phyloP scores from a whole-genome alignment of 2,329 filamentous ascomycete genomes.

The Penicillium glabrum region DNA sequence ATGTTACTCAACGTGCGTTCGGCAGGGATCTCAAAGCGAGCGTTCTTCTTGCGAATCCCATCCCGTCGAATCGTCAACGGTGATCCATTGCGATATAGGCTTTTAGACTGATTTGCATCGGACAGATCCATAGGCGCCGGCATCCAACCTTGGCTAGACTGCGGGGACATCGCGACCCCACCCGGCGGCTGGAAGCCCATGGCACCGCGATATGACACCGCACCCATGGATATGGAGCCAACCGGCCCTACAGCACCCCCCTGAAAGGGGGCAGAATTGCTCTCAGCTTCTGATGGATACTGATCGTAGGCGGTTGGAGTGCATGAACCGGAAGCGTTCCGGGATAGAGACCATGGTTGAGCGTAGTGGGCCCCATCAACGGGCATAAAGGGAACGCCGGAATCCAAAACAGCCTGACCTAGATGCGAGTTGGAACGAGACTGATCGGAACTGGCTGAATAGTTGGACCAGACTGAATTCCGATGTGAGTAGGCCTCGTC shows the following conservation, averaged over 20 bases:
- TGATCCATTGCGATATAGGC: slow-evolving; percentile 67
- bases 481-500: slow-evolving; percentile 55
- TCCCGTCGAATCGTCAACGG: slow-evolving; percentile 73
- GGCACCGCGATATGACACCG: slow-evolving; percentile 47
- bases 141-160: slow-evolving; percentile 60
- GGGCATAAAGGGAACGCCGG: slow-evolving; percentile 64
- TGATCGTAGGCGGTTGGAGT: slow-evolving; percentile 74
- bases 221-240: slow-evolving; percentile 37
- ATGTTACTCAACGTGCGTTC: slow-evolving; percentile 94
- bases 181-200: slow-evolving; percentile 51
- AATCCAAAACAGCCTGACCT: slow-evolving; percentile 49
- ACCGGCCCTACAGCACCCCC: slow-evolving; percentile 44
- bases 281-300: slow-evolving; percentile 54
- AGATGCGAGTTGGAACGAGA: slow-evolving; percentile 44
- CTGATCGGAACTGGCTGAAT: slow-evolving; percentile 43
- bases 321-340: slow-evolving; percentile 65
- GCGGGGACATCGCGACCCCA: slow-evolving; percentile 59
- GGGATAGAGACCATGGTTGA: slow-evolving; percentile 63
- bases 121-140: slow-evolving; percentile 47
- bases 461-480: slow-evolving; percentile 53
- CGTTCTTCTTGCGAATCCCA: slow-evolving; percentile 98
- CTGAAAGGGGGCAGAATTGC: slow-evolving; percentile 45
- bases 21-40: slow-evolving; percentile 92
- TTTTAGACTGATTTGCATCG: slow-evolving; percentile 49
- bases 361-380: slow-evolving; percentile 50